Evolutionary conservation across 2,329 filamentous ascomycete species (phyloP), one percentile per base, ranked within the genome.

Genomic region (Diaporthe citrichinensis): DNA sequence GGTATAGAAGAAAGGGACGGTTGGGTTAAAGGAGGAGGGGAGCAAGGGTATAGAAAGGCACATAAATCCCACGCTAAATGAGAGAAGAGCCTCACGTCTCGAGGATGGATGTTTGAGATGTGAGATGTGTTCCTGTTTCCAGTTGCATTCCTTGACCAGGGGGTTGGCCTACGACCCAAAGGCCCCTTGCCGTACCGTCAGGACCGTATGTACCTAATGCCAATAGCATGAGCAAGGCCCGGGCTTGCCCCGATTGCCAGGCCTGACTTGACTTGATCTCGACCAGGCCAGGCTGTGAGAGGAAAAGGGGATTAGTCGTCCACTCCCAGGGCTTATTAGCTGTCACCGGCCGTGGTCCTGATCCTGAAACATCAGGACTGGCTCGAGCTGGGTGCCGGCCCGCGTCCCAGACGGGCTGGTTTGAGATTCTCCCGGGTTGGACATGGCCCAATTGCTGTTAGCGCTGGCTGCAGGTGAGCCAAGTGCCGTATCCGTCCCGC

Each of bases 61-160:
- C 17, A 4, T 34, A 41, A n/a, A 51, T 41, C 20, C 10, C n/a
- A n/a, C 28, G 34, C 46, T 51, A 68, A 12, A 72, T 28, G 6
- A 55, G 14, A 46, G 41, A 65, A 73, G 71, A 73, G 71, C 58
- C 71, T 65, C 71, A 73, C 4, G 49, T 65, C 34, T 53, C 49
- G 36, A 69, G 58, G 28, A 62, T 36, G 58, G 34, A 28, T 36
- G 46, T 65, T 73, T 46, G 55, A 61, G 71, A 72, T 53, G 25
- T 72, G 58, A 73, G 44, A 73, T n/a, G n/a, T 57, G 71, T 65
- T 65, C 71, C 71, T 55, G 36, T 65, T 65, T 73, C 61, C 51
- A 73, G 71, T 69, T 55, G 46, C 65, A 69, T 69, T 69, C 49
- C 34, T n/a, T 28, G 34, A 41, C 46, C 65, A 69, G 34, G 65